Conservation (phyloP, 2,329 filamentous ascomycete species). For the Ceratocystis huliohia region DNA sequence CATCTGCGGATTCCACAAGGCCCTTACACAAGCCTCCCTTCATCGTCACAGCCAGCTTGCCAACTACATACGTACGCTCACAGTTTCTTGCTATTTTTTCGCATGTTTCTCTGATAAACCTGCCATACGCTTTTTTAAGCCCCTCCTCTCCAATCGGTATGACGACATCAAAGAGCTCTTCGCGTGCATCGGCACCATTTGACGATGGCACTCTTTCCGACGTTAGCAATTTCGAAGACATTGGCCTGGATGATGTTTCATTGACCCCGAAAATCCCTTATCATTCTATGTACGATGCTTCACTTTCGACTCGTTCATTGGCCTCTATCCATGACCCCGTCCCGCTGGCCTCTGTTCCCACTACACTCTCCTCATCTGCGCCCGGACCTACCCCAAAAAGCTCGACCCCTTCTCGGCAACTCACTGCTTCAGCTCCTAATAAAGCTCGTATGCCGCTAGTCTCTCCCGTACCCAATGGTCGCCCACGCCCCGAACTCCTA, state of each 20-base stretch:
- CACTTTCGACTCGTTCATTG: conserved; percentile 26
- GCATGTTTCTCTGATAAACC: not conserved
- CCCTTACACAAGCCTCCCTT: not conserved
- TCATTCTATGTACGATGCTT: conserved; percentile 21
- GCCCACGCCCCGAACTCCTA: conserved; percentile 27
- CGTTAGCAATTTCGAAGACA: conserved; percentile 81
- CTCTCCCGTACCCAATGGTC: conserved; percentile 25
- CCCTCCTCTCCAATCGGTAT: conserved; percentile 39
- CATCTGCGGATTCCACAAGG: not conserved
- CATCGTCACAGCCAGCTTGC: not conserved
- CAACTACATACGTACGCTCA: not conserved
- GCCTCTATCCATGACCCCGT: conserved; percentile 26
- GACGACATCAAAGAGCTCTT: conserved; percentile 73
- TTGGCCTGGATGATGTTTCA: conserved; percentile 60
- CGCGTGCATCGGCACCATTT: conserved; percentile 66
- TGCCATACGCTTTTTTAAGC: not conserved
- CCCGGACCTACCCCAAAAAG: conserved; percentile 15
- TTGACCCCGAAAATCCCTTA: conserved; percentile 24
- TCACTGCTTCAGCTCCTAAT: conserved; percentile 15
- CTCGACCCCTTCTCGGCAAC: conserved; percentile 14
- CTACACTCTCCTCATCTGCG: conserved; percentile 8
- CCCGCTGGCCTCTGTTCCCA: conserved; percentile 24
- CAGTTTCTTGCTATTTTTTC: not conserved
- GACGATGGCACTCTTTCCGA: conserved; percentile 63
- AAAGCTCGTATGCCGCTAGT: conserved; percentile 26